Evolutionary conservation across 2,329 filamentous ascomycete species (phyloP).

Genomic region (Cytospora mali): DNA sequence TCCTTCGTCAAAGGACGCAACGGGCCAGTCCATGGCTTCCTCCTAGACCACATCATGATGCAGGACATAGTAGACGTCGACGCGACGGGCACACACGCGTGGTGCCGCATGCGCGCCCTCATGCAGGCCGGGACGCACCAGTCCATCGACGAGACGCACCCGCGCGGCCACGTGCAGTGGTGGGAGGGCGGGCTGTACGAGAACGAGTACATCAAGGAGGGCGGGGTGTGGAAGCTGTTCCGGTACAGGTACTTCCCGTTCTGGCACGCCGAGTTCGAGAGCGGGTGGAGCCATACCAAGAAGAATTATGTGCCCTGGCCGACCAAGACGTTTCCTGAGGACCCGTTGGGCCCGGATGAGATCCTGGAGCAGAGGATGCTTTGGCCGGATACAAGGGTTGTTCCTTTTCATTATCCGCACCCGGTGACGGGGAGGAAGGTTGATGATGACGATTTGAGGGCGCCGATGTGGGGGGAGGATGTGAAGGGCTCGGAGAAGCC

Average conservation of each 20-base stretch:
- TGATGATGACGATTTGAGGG: slow-evolving; percentile 50
- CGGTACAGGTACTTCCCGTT: slow-evolving; percentile 59
- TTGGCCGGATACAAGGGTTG: slow-evolving; percentile 58
- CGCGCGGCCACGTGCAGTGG: slow-evolving; percentile 57
- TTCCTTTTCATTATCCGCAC: slow-evolving; percentile 57
- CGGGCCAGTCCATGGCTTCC: slow-evolving; percentile 57
- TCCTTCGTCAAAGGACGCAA: slow-evolving; percentile 57
- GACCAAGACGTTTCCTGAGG: slow-evolving; percentile 50
- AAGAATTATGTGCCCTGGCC: slow-evolving; percentile 57
- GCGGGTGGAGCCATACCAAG: slow-evolving; percentile 56
- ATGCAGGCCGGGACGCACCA: slow-evolving; percentile 59
- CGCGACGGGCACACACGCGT: slow-evolving; percentile 48
- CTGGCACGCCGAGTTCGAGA: slow-evolving; percentile 57
- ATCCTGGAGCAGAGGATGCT: slow-evolving; percentile 56
- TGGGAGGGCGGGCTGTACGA: slow-evolving; percentile 62
- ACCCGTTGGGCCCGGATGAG: slow-evolving; percentile 54
- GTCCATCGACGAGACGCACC: slow-evolving; percentile 51
- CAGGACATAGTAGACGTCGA: slow-evolving; percentile 58
- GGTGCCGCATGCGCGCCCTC: slow-evolving; percentile 55
- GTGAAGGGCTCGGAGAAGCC: slow-evolving; percentile 44
- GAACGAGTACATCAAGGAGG: slow-evolving; percentile 61
- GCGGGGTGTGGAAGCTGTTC: slow-evolving; percentile 57
- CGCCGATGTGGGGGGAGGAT: slow-evolving; percentile 48
- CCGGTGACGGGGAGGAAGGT: slow-evolving; percentile 51
- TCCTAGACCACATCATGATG: slow-evolving; percentile 60